Conservation (phyloP, 257 asterid species). For the Capsicum pubescens region DNA sequence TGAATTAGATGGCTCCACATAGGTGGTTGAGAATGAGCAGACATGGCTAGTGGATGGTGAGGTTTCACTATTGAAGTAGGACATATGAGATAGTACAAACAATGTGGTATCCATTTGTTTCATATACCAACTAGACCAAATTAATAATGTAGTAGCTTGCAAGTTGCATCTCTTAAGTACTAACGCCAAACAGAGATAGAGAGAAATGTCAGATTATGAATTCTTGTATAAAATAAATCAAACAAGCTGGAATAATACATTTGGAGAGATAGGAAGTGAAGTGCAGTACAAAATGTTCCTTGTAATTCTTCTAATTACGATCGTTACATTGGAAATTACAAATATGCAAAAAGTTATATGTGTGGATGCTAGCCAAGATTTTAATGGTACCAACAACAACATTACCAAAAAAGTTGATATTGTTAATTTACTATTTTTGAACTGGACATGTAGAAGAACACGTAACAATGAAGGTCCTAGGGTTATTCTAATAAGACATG, state of each 20-base stretch:
- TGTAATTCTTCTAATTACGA: too few relatives aligned
- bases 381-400: slow-evolving; percentile 32
- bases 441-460: too few relatives aligned
- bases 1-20: too few relatives aligned
- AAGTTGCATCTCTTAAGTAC: not conserved
- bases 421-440: too few relatives aligned
- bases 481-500: too few relatives aligned
- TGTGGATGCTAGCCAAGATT: not conserved
- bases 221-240: too few relatives aligned
- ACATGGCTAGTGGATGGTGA: not conserved
- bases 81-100: not conserved
- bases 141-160: not conserved
- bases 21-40: not conserved
- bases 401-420: not conserved
- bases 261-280: not conserved
- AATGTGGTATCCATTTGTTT: not conserved
- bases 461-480: too few relatives aligned
- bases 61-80: not conserved
- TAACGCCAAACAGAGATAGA: not conserved
- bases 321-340: too few relatives aligned
- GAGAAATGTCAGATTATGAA: too few relatives aligned
- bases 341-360: too few relatives aligned
- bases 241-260: too few relatives aligned
- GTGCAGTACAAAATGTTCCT: not conserved
- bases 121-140: not conserved